phyloP scores from a whole-genome alignment of 1,139 yeast genomes.

The Blastobotrys elegans region DNA sequence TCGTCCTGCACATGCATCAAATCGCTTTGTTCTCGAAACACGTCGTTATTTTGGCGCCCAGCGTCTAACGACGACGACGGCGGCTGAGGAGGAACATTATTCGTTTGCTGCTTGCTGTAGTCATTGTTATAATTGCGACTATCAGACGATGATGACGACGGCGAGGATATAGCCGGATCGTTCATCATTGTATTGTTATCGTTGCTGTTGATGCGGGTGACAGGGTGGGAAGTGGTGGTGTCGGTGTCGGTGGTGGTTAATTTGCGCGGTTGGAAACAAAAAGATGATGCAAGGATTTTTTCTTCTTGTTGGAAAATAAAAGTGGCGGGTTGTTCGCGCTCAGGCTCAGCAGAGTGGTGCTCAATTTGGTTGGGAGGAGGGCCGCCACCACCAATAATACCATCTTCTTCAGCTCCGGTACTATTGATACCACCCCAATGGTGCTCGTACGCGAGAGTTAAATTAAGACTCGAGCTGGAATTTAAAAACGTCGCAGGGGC shows the following conservation, averaged over 20 bases:
- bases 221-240: background rate
- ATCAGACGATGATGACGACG: background rate
- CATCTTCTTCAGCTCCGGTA: too few relatives aligned
- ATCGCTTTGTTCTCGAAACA: background rate
- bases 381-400: too few relatives aligned
- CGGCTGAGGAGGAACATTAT: too few relatives aligned
- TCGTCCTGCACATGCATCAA: background rate
- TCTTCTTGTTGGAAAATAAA: background rate
- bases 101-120: too few relatives aligned
- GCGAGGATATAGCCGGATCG: background rate
- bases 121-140: too few relatives aligned
- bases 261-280: too few relatives aligned
- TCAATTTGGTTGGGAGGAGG: background rate
- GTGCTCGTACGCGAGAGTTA: background rate
- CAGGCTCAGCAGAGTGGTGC: background rate
- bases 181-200: too few relatives aligned
- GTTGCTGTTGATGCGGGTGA: background rate
- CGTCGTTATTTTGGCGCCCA: background rate
- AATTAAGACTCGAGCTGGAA: conserved; percentile 4
- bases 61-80: too few relatives aligned
- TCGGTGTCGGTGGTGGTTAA: background rate
- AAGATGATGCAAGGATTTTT: too few relatives aligned
- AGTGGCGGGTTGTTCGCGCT: background rate
- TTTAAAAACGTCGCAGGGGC: background rate
- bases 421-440: background rate